Evolutionary conservation across 805 yeast species (phyloP).

Genomic region (Ogataea paradorogensis): DNA sequence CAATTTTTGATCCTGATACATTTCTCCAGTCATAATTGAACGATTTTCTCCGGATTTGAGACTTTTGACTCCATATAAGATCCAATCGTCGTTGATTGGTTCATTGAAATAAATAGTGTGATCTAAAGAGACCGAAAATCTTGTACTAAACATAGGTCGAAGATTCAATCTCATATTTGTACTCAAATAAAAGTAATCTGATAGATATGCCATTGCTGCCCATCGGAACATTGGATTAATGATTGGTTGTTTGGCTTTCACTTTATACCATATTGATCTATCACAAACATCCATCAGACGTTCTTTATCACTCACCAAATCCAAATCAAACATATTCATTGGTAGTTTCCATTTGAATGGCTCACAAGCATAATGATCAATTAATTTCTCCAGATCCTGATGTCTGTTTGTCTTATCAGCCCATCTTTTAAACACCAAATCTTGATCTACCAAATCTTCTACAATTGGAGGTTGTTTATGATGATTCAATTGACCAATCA

Average conservation of each 20-base stretch:
- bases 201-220: constrained; percentile 56
- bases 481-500: constrained; percentile 30
- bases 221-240: constrained; percentile 40
- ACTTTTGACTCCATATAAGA: constrained; percentile 46
- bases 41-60: constrained; percentile 51
- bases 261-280: constrained; percentile 32
- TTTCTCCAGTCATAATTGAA: constrained; percentile 55
- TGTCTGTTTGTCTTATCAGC: constrained; percentile 22
- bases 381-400: constrained; percentile 24
- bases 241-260: constrained; percentile 26
- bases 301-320: constrained; percentile 22
- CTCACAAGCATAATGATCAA: constrained; percentile 30
- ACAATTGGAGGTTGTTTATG: constrained; percentile 28
- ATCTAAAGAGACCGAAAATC: constrained; percentile 59
- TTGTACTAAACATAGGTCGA: constrained; percentile 42
- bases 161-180: constrained; percentile 51
- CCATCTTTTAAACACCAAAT: constrained; percentile 30
- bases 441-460: constrained; percentile 30
- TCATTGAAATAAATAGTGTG: constrained; percentile 65
- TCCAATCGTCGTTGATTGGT: constrained; percentile 47
- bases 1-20: constrained; percentile 49
- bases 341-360: constrained; percentile 36
- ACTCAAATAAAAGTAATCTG: constrained; percentile 55
- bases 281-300: constrained; percentile 18
- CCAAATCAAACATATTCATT: constrained; percentile 31